Conservation (phyloP, 1,139 yeast species). For the Candida glucosophila region DNA sequence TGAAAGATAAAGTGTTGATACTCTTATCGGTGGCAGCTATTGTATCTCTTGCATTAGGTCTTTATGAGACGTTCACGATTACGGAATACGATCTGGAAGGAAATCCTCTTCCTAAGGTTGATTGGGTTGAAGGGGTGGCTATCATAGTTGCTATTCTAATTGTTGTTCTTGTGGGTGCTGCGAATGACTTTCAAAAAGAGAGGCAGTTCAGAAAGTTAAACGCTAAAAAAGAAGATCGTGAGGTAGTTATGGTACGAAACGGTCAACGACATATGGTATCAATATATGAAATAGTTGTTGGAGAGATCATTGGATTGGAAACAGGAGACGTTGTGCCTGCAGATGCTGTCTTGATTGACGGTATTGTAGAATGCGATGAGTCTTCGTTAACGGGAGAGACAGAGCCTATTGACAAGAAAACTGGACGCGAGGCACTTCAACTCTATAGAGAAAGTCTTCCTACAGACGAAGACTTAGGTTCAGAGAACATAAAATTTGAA, state of each 20-base stretch:
- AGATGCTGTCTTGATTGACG: slow-evolving; percentile 70
- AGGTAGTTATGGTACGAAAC: slow-evolving; percentile 65
- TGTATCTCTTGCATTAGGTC: slow-evolving; percentile 80
- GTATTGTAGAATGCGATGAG: slow-evolving; percentile 86
- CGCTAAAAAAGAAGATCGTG: slow-evolving; percentile 78
- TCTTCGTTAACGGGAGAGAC: slow-evolving; percentile 93
- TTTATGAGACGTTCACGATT: slow-evolving; percentile 83
- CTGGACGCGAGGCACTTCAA: slow-evolving; percentile 42
- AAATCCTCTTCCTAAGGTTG: slow-evolving; percentile 65
- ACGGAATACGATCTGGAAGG: slow-evolving; percentile 74
- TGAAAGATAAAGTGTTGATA: slow-evolving; percentile 86
- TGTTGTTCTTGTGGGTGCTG: slow-evolving; percentile 89
- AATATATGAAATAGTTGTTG: slow-evolving; percentile 72
- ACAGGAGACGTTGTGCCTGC: slow-evolving; percentile 95
- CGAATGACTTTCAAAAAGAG: slow-evolving; percentile 93
- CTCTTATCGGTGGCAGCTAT: slow-evolving; percentile 80
- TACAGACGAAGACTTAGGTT: slow-evolving; percentile 44
- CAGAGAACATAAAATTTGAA: slow-evolving; percentile 29
- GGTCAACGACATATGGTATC: slow-evolving; percentile 65
- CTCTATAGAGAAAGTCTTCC: slow-evolving; percentile 19
- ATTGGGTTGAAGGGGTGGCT: slow-evolving; percentile 99
- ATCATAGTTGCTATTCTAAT: slow-evolving; percentile 85
- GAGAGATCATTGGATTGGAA: slow-evolving; percentile 73
- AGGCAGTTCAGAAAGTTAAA: slow-evolving; percentile 88
- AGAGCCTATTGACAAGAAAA: slow-evolving; percentile 60